Conservation (phyloP, 768 basidiomycete genomes). For the Psilocybe sp. region DNA sequence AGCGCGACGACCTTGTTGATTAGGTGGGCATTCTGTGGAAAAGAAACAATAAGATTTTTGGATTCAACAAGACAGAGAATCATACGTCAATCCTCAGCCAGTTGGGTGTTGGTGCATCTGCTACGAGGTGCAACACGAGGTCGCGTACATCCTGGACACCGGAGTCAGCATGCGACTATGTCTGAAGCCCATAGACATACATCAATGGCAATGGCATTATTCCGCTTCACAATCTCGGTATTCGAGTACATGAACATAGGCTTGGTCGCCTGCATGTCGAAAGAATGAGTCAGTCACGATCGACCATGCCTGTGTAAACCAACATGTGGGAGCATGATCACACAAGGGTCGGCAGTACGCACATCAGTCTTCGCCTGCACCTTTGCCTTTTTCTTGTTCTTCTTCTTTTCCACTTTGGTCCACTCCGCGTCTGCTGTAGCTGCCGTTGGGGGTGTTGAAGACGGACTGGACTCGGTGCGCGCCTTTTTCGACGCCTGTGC, state of each 20-base stretch:
- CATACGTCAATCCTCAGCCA: slow-evolving; percentile 86
- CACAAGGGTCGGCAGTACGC: slow-evolving; percentile 16
- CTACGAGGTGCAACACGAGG: slow-evolving; percentile 75
- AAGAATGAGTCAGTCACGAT: slow-evolving; percentile 12
- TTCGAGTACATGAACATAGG: slow-evolving; percentile 83
- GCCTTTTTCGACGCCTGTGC: slow-evolving; percentile 13
- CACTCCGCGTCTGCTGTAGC: slow-evolving; percentile 32
- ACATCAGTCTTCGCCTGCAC: slow-evolving; percentile 58
- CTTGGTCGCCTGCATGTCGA: slow-evolving; percentile 39
- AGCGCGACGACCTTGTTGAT: slow-evolving; percentile 80
- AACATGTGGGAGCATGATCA: slow-evolving; percentile 6
- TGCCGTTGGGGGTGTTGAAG: neutral
- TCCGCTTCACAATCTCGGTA: slow-evolving; percentile 68
- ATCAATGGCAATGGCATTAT: slow-evolving; percentile 75
- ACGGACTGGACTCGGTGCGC: slow-evolving; percentile 8
- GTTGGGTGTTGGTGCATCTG: slow-evolving; percentile 78
- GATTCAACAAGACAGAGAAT: neutral
- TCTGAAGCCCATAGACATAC: slow-evolving; percentile 44
- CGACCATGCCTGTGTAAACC: slow-evolving; percentile 7
- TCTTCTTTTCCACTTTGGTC: slow-evolving; percentile 73
- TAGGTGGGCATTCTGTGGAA: slow-evolving; percentile 59
- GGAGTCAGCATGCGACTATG: neutral
- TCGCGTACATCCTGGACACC: slow-evolving; percentile 78
- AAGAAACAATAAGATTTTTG: neutral
- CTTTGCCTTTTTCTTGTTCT: slow-evolving; percentile 67